Percentiles rank a stretch among this genome's conserved stretches.
These are phyloP conservation scores for Blyttiomyces sp. DNA, from an alignment of 371 early-diverging fungal species.

Conservation along the genomic window DNA sequence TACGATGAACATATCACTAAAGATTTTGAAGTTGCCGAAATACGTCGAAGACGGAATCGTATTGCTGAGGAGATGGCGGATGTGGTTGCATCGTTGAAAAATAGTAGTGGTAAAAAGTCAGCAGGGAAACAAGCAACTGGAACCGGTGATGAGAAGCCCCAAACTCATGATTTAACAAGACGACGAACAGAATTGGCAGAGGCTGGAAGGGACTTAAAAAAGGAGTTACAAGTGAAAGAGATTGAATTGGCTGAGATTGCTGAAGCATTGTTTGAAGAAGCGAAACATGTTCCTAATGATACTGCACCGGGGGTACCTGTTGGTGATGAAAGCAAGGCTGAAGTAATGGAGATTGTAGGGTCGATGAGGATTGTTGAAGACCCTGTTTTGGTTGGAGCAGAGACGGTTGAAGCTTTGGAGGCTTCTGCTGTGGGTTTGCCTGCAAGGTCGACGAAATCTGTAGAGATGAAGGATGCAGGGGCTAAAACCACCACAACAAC, in stretches of 20 bases:
- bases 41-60: constrained; percentile 49
- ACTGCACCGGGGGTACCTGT: constrained; percentile 66
- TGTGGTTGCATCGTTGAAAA: constrained; percentile 6
- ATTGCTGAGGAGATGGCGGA: constrained; percentile 34
- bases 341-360: constrained; percentile 33
- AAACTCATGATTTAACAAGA: neutral
- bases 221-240: neutral
- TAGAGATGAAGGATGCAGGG: too few species aligned
- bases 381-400: constrained; percentile 14
- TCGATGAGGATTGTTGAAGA: constrained; percentile 5
- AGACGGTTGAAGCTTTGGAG: too few species aligned
- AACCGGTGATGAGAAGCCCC: neutral
- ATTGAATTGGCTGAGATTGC: neutral
- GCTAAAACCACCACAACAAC: too few species aligned
- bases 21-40: constrained; percentile 34
- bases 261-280: constrained; percentile 49
- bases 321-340: constrained; percentile 63
- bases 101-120: neutral
- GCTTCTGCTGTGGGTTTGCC: too few species aligned
- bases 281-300: constrained; percentile 66
- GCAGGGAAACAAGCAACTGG: neutral
- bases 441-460: too few species aligned
- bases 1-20: constrained; percentile 45
- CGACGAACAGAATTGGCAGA: neutral
- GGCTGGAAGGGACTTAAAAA: neutral